These are phyloP conservation scores for Lentinula lateritia DNA, from an alignment of 768 basidiomycete species.

Conservation along the genomic window DNA sequence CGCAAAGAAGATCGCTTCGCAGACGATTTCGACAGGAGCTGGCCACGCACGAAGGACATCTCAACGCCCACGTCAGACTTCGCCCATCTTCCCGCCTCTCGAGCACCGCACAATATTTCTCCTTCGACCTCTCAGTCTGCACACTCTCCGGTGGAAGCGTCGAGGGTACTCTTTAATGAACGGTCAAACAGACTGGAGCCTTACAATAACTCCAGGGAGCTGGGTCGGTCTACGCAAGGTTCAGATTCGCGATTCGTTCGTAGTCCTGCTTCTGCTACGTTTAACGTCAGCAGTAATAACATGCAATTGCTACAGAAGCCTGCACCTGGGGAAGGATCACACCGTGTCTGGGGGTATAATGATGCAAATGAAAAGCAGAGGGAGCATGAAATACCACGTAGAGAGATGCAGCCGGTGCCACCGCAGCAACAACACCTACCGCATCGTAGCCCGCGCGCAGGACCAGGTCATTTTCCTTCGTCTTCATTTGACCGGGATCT, in stretches of 20 bases:
- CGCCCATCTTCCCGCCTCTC: neutral
- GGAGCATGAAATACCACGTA: neutral
- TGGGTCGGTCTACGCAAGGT: constrained; percentile 33
- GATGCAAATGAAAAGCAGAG: neutral
- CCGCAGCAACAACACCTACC: neutral
- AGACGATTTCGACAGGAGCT: constrained; percentile 94
- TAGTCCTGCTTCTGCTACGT: constrained; percentile 38
- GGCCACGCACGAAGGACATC: constrained; percentile 71
- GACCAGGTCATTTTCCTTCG: neutral
- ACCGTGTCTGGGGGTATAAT: neutral
- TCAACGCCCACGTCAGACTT: constrained; percentile 33
- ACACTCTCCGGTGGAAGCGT: constrained; percentile 49
- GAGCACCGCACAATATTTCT: constrained; percentile 19
- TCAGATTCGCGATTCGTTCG: constrained; percentile 39
- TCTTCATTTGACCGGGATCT: neutral
- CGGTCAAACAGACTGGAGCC: constrained; percentile 87
- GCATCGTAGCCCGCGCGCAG: neutral
- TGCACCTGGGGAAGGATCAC: constrained; percentile 4
- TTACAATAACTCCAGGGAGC: constrained; percentile 48
- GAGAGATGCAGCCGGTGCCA: neutral
- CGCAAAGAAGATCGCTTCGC: constrained; percentile 85
- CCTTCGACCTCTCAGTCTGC: constrained; percentile 26
- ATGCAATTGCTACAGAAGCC: constrained; percentile 63
- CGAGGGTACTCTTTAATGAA: constrained; percentile 92
- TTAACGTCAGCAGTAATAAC: constrained; percentile 21